phyloP scores from a whole-genome alignment of 331 rosid species.

The Quercus phellos region DNA sequence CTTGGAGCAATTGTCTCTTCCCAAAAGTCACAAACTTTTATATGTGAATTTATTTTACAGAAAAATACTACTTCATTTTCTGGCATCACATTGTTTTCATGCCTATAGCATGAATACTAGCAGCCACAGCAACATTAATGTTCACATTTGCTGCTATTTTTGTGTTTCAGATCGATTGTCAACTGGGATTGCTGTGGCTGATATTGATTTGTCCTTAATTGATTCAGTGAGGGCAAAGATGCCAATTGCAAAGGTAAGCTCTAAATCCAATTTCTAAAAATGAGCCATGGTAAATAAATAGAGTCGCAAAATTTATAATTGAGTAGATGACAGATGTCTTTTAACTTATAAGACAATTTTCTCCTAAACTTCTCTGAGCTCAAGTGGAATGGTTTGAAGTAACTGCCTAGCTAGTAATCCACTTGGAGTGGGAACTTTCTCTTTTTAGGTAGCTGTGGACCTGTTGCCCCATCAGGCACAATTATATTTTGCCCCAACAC shows the following conservation, averaged over 20 bases:
- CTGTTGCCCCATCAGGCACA: no score
- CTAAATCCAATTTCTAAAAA: background rate
- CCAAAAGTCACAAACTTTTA: background rate
- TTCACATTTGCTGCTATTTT: slow-evolving; percentile 9
- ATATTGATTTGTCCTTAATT: slow-evolving; percentile 69
- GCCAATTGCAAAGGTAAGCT: slow-evolving; percentile 74
- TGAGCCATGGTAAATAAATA: background rate
- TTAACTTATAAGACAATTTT: background rate
- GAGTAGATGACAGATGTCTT: background rate
- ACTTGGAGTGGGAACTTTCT: no score
- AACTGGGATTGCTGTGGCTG: slow-evolving; percentile 80
- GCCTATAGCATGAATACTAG: background rate
- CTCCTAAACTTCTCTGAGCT: background rate
- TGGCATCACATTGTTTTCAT: background rate
- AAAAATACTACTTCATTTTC: background rate
- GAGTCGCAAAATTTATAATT: background rate
- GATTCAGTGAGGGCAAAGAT: slow-evolving; percentile 78
- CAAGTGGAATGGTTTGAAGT: no score
- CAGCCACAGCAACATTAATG: background rate
- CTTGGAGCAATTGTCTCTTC: background rate
- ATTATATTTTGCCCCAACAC: no score
- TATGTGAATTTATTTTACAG: background rate
- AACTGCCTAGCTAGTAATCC: no score
- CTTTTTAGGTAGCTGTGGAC: no score
- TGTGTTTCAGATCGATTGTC: slow-evolving; percentile 61